These are phyloP conservation scores for Neofusicoccum kwambonambiense DNA, from an alignment of 2,329 filamentous ascomycete species.

Conservation along the genomic window DNA sequence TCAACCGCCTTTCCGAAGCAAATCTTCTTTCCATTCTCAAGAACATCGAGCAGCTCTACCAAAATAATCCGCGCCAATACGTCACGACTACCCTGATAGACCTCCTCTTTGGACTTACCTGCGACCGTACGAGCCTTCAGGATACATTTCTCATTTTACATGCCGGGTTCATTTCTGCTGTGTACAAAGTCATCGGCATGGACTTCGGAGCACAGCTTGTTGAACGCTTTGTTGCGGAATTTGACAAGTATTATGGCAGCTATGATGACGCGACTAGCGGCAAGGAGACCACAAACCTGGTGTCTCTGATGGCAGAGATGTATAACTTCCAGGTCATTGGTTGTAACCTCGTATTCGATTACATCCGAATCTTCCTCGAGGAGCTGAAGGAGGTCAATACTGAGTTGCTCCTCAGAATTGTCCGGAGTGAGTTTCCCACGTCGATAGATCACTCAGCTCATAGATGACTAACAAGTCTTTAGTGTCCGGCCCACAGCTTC, in stretches of 20 bases:
- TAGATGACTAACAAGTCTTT: conserved; percentile 19
- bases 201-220: conserved; percentile 88
- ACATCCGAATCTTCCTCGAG: conserved; percentile 73
- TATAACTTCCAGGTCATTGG: conserved; percentile 91
- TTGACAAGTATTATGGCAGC: conserved; percentile 63
- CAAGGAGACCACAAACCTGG: conserved; percentile 72
- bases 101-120: conserved; percentile 74
- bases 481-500: conserved; percentile 73
- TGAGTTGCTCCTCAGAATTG: conserved; percentile 80
- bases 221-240: conserved; percentile 72
- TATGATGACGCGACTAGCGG: conserved; percentile 39
- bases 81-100: conserved; percentile 80
- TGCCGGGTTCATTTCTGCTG: conserved; percentile 81
- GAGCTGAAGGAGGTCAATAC: conserved; percentile 82
- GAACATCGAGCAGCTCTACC: conserved; percentile 81
- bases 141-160: conserved; percentile 91
- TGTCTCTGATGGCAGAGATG: conserved; percentile 79
- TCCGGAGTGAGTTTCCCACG: conserved; percentile 60
- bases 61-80: conserved; percentile 79
- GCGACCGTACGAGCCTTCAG: conserved; percentile 72
- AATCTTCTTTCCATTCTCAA: conserved; percentile 82
- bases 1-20: conserved; percentile 90
- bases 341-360: conserved; percentile 83
- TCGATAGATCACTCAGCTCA: background rate
- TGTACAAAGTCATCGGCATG: conserved; percentile 83